phyloP scores from a whole-genome alignment of 2,329 filamentous ascomycete genomes.

The Alternaria sp. region DNA sequence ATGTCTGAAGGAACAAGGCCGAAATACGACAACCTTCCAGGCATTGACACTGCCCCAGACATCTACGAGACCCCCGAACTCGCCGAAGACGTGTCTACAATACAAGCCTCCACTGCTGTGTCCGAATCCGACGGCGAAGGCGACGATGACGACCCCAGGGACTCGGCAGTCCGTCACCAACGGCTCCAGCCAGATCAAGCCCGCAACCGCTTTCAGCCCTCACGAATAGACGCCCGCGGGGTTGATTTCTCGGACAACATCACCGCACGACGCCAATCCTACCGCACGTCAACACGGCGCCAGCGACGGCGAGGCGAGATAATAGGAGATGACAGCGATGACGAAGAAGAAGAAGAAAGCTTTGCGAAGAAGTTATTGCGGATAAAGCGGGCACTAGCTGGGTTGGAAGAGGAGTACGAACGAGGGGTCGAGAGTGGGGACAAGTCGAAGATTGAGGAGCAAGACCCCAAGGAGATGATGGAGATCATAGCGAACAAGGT shows the following conservation, averaged over 20 bases:
- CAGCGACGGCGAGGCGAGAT: slow-evolving; percentile 68
- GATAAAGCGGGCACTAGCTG: slow-evolving; percentile 82
- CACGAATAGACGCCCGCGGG: slow-evolving; percentile 76
- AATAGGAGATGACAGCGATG: slow-evolving; percentile 77
- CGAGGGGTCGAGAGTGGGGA: slow-evolving; percentile 58
- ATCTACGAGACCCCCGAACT: slow-evolving; percentile 96
- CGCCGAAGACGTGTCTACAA: slow-evolving; percentile 86
- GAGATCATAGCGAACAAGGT: slow-evolving; percentile 73
- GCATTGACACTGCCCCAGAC: slow-evolving; percentile 81
- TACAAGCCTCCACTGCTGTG: slow-evolving; percentile 61
- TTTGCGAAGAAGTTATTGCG: slow-evolving; percentile 81
- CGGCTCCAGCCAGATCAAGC: slow-evolving; percentile 80
- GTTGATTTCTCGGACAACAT: slow-evolving; percentile 93
- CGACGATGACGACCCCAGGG: slow-evolving; percentile 42
- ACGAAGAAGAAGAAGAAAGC: slow-evolving; percentile 66
- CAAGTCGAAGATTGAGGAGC: slow-evolving; percentile 50
- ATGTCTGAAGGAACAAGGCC: slow-evolving; percentile 48
- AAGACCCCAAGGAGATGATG: slow-evolving; percentile 65
- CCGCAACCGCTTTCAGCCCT: slow-evolving; percentile 78
- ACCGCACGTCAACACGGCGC: slow-evolving; percentile 75
- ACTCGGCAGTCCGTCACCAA: slow-evolving; percentile 72
- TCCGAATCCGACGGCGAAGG: slow-evolving; percentile 66
- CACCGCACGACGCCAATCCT: slow-evolving; percentile 77
- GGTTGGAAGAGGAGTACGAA: slow-evolving; percentile 64
- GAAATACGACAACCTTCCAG: slow-evolving; percentile 61